Conservation (phyloP, 805 yeast species). For the Saccharomycopsis sp. region DNA sequence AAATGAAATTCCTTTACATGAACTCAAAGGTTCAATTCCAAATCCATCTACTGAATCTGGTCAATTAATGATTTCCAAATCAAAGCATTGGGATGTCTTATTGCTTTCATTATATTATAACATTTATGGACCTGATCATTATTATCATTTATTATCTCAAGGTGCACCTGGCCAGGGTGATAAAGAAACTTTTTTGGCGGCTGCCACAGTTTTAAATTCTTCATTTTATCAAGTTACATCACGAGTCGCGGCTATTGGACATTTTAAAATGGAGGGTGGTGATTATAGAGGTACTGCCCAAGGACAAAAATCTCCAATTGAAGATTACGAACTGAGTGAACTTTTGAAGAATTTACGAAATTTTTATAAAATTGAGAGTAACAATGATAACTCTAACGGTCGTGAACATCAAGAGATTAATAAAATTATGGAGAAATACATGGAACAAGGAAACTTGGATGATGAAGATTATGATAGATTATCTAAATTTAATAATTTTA, state of each 20-base stretch:
- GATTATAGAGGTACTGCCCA: constrained; percentile 19
- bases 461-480: constrained; percentile 13
- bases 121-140: constrained; percentile 56
- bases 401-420: constrained; percentile 2
- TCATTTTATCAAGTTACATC: constrained; percentile 48
- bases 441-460: constrained; percentile 5
- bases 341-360: background rate
- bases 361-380: background rate
- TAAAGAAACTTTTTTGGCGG: constrained; percentile 68
- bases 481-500: constrained; percentile 7
- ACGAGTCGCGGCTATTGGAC: constrained; percentile 34
- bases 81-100: constrained; percentile 50
- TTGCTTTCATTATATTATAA: constrained; percentile 59
- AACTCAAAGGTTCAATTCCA: constrained; percentile 56
- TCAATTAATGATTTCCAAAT: constrained; percentile 55
- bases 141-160: constrained; percentile 62
- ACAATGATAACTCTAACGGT: background rate
- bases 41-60: constrained; percentile 70
- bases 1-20: constrained; percentile 44
- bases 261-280: constrained; percentile 22
- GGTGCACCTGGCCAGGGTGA: constrained; percentile 78
- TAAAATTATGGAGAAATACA: constrained; percentile 8
- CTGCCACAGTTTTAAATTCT: constrained; percentile 45
- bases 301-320: constrained; percentile 19
- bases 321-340: constrained; percentile 11